A percentile compares a stretch with the other conserved stretches of the same genome.
These are phyloP conservation scores for Ogataea kodamae DNA, from an alignment of 805 yeast genomes.

Conservation along the genomic window DNA sequence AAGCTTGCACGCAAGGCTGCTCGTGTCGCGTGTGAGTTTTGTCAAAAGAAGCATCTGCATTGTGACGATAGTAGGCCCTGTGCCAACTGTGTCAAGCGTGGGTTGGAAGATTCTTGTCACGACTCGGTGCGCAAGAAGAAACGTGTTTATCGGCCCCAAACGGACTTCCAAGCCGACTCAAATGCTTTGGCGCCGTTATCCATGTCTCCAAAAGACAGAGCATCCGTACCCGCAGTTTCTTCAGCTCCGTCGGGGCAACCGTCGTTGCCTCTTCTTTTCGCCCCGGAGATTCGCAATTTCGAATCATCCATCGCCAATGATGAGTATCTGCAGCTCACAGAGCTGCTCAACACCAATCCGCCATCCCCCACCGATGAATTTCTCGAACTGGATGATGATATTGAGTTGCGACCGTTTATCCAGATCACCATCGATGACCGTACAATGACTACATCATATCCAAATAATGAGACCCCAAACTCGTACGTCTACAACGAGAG, in stretches of 20 bases:
- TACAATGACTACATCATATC: constrained; percentile 32
- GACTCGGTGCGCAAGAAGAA: constrained; percentile 53
- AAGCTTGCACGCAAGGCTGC: constrained; percentile 59
- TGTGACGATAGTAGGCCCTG: constrained; percentile 72
- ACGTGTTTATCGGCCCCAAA: constrained; percentile 5
- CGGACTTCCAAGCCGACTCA: not conserved
- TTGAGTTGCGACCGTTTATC: constrained; percentile 29
- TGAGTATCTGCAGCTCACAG: constrained; percentile 40
- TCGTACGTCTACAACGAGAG: constrained; percentile 49
- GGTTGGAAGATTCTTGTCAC: constrained; percentile 47
- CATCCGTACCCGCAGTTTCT: not conserved
- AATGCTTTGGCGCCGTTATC: no score
- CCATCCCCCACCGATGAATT: constrained; percentile 34
- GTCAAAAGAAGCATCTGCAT: constrained; percentile 71
- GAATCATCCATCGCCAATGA: constrained; percentile 38
- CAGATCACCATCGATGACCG: constrained; percentile 27
- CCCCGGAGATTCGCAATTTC: constrained; percentile 26
- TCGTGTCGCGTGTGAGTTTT: constrained; percentile 65
- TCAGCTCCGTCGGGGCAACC: not conserved
- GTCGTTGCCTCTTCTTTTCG: constrained; percentile 6
- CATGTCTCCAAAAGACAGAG: no score
- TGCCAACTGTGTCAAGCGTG: constrained; percentile 62
- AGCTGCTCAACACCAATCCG: constrained; percentile 34
- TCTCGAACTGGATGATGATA: constrained; percentile 25
- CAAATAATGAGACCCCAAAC: constrained; percentile 33